Conservation (phyloP, 202 grass and related monocot genomes). For the Cymbopogon flexuosus region DNA sequence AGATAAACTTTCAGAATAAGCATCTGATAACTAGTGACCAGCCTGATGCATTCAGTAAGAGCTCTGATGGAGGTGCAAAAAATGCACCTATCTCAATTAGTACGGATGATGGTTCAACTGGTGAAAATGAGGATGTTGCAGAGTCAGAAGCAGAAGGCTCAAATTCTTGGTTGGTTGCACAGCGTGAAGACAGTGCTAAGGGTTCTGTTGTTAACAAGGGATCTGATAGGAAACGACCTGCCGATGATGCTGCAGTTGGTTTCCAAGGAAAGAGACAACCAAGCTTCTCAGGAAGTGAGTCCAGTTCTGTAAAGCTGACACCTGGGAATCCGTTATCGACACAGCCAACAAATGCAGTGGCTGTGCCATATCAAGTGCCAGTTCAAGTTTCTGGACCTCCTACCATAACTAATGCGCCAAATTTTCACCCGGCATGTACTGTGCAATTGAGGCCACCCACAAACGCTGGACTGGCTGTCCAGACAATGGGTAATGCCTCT, state of each 20-base stretch:
- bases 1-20: slow-evolving; percentile 58
- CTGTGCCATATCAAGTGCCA: slow-evolving; percentile 46
- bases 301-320: slow-evolving; percentile 45
- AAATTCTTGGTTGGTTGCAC: slow-evolving; percentile 71
- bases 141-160: slow-evolving; percentile 83
- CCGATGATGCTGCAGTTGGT: slow-evolving; percentile 43
- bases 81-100: slow-evolving; percentile 68
- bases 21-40: slow-evolving; percentile 38
- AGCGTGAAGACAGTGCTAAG: slow-evolving; percentile 61
- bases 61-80: slow-evolving; percentile 50
- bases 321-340: slow-evolving; percentile 50
- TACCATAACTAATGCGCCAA: slow-evolving; percentile 30
- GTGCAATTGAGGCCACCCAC: slow-evolving; percentile 55
- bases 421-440: slow-evolving; percentile 41
- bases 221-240: slow-evolving; percentile 51
- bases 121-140: slow-evolving; percentile 90
- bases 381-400: slow-evolving; percentile 40
- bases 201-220: slow-evolving; percentile 51
- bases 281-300: slow-evolving; percentile 51
- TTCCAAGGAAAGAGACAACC: slow-evolving; percentile 59
- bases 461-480: slow-evolving; percentile 44
- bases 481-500: slow-evolving; percentile 26
- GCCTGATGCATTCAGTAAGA: slow-evolving; percentile 51
- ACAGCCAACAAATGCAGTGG: slow-evolving; percentile 54
- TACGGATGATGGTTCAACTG: slow-evolving; percentile 74